Evolutionary conservation across 2,329 filamentous ascomycete species (phyloP).

Genomic region (Xylaria sp.): DNA sequence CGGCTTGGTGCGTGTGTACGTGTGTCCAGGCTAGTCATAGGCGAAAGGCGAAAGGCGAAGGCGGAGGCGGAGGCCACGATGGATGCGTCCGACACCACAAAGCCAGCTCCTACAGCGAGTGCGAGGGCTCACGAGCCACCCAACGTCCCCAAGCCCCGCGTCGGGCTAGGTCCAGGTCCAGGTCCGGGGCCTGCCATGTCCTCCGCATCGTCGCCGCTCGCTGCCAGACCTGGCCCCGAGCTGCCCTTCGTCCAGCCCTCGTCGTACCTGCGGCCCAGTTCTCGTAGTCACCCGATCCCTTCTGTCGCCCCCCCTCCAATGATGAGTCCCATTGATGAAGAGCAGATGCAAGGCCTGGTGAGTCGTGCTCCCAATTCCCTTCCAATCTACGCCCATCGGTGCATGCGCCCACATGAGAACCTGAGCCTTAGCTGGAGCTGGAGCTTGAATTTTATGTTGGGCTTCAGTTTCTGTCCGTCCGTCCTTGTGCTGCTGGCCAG

Average conservation of each 20-base stretch:
- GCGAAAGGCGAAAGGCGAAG: conserved; percentile 22
- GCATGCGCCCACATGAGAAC: not conserved
- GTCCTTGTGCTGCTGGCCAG: not conserved
- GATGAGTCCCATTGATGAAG: conserved; percentile 74
- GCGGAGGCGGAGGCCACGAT: conserved; percentile 39
- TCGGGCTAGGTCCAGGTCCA: conserved; percentile 17
- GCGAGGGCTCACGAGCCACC: conserved; percentile 39
- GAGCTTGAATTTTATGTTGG: not conserved
- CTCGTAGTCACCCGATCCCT: conserved; percentile 55
- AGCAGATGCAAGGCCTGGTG: conserved; percentile 83
- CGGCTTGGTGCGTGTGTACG: conserved; percentile 22
- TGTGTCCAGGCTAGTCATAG: conserved; percentile 21
- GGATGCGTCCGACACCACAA: conserved; percentile 43
- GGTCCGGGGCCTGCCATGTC: conserved; percentile 25
- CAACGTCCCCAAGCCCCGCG: conserved; percentile 34
- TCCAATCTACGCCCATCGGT: not conserved
- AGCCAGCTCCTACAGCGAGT: conserved; percentile 27
- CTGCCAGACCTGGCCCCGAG: conserved; percentile 56
- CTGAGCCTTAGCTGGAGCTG: not conserved
- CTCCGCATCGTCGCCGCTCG: conserved; percentile 40
- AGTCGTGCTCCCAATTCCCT: conserved; percentile 49
- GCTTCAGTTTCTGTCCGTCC: no score
- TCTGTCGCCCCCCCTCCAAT: conserved; percentile 55
- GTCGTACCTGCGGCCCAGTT: conserved; percentile 64
- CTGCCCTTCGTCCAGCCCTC: conserved; percentile 70